Conservation (phyloP, 768 basidiomycete genomes). For the Calocera viscosa region DNA sequence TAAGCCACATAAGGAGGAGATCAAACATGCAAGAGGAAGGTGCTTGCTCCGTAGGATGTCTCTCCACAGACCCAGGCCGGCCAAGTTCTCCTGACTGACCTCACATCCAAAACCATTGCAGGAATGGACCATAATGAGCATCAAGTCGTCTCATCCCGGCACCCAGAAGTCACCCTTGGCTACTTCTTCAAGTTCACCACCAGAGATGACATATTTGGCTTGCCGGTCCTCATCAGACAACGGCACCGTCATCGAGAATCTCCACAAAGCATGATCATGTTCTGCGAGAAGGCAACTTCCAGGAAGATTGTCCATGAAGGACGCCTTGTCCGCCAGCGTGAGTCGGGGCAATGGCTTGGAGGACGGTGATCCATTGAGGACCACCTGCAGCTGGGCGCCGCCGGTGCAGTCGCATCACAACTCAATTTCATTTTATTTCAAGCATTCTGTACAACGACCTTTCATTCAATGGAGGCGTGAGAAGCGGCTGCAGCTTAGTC, state of each 20-base stretch:
- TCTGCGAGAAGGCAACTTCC: conserved; percentile 10
- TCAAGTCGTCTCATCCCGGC: conserved; percentile 15
- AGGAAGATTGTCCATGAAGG: background rate
- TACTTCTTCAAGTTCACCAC: background rate
- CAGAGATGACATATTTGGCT: conserved; percentile 13
- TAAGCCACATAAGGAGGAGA: background rate
- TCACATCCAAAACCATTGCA: conserved; percentile 17
- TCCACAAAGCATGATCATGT: conserved; percentile 12
- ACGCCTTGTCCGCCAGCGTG: background rate
- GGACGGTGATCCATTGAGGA: conserved; percentile 1
- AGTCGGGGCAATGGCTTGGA: background rate
- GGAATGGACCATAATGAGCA: conserved; percentile 17
- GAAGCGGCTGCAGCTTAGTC: too few relatives aligned
- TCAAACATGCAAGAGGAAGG: background rate
- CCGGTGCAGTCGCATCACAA: too few relatives aligned
- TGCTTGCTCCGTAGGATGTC: conserved; percentile 13
- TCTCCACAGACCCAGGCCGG: conserved; percentile 16
- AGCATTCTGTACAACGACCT: too few relatives aligned
- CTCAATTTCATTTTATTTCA: too few relatives aligned
- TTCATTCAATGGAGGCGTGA: too few relatives aligned
- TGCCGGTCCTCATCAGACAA: conserved; percentile 9
- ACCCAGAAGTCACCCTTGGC: conserved; percentile 14
- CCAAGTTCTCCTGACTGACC: conserved; percentile 10
- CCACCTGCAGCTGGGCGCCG: too few relatives aligned
- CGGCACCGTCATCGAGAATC: conserved; percentile 11